Evolutionary conservation across 352 stramenopile genomes (phyloP).

Genomic region (Phytopythium kandeliae): DNA sequence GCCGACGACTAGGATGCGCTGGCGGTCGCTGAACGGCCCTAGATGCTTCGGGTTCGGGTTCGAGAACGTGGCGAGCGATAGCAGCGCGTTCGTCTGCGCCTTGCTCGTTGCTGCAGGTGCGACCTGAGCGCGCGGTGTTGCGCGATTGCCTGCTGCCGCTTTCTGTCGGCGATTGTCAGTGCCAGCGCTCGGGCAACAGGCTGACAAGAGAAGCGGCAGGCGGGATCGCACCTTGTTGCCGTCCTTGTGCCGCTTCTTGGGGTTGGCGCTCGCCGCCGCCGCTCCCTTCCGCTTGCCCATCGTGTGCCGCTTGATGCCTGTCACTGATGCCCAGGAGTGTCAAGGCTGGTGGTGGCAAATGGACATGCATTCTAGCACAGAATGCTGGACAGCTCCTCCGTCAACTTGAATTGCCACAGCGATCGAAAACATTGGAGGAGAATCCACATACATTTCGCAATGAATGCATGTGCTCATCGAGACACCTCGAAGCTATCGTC

Average conservation of each 20-base stretch:
- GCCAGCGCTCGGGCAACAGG: not conserved
- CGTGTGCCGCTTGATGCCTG: not conserved
- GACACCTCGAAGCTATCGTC: no score
- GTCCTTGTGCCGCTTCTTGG: conserved; percentile 8
- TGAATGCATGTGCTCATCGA: no score
- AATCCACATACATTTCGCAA: no score
- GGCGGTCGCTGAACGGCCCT: conserved; percentile 65
- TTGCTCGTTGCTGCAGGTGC: conserved; percentile 18
- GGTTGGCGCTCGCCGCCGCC: conserved; percentile 5
- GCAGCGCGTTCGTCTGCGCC: conserved; percentile 61
- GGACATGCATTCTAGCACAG: no score
- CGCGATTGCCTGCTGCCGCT: conserved; percentile 11
- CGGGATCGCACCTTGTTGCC: conserved; percentile 3
- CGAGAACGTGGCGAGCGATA: conserved; percentile 57
- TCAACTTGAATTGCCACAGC: no score
- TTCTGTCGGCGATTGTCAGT: not conserved
- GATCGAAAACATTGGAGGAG: no score
- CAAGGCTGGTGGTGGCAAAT: no score
- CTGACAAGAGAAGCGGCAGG: no score
- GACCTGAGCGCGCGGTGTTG: conserved; percentile 17
- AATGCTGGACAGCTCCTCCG: no score
- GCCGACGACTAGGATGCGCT: conserved; percentile 78
- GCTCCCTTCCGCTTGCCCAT: not conserved
- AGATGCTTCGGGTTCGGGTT: conserved; percentile 83
- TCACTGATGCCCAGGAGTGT: no score